phyloP scores from a whole-genome alignment of 2,329 filamentous ascomycete genomes.

The Cryphonectria naterciae region DNA sequence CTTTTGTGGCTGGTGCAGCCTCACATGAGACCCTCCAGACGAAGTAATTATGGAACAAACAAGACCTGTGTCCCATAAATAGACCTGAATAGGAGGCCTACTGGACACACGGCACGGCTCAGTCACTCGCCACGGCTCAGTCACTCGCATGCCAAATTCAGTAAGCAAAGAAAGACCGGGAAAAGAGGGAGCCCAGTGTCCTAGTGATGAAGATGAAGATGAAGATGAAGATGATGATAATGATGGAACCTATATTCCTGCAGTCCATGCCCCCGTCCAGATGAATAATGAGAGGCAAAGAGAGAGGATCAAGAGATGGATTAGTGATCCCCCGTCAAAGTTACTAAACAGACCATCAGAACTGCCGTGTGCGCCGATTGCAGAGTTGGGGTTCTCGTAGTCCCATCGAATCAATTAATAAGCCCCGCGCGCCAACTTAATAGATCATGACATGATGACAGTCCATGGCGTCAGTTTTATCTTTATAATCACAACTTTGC shows the following conservation, averaged over 20 bases:
- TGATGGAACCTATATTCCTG: not conserved
- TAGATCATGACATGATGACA: not conserved
- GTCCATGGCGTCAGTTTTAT: constrained; percentile 10
- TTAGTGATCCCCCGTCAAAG: not conserved
- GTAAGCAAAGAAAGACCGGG: not conserved
- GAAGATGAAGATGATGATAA: not conserved
- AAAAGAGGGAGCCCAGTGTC: not conserved
- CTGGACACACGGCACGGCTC: not conserved
- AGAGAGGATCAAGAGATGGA: not conserved
- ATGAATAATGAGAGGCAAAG: not conserved
- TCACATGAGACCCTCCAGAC: not conserved
- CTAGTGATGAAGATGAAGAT: not conserved
- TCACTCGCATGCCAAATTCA: not conserved
- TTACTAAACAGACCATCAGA: not conserved
- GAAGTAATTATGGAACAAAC: not conserved
- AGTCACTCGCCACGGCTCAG: not conserved
- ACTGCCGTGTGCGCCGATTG: not conserved
- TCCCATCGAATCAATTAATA: not conserved
- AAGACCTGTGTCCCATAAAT: not conserved
- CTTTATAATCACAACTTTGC: not conserved
- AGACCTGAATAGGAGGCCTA: not conserved
- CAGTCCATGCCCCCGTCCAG: not conserved
- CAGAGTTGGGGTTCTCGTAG: not conserved
- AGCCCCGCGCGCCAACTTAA: not conserved
- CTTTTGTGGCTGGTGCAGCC: constrained; percentile 4